Conservation (phyloP, 202 grass and related monocot species). For the Zizania palustris region DNA sequence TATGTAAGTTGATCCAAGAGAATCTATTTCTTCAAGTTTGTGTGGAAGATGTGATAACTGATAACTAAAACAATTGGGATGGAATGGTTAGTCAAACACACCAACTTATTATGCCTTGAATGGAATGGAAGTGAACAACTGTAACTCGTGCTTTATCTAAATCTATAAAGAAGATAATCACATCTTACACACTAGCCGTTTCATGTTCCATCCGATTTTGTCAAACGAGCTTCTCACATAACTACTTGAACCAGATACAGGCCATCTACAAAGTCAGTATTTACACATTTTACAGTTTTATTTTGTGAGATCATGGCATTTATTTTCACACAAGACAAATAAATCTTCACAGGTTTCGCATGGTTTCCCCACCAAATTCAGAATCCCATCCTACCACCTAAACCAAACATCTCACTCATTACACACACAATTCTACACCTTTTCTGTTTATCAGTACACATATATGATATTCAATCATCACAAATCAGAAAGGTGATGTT, state of each 20-base stretch:
- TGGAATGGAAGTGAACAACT: background rate
- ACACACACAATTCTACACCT: background rate
- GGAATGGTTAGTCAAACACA: background rate
- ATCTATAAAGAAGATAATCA: background rate
- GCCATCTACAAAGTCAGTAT: background rate
- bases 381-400: background rate
- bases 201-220: background rate
- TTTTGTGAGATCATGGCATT: background rate
- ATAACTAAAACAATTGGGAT: background rate
- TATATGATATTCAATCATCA: background rate
- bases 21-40: background rate
- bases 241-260: constrained; percentile 5
- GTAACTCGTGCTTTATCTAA: background rate
- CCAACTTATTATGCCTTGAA: background rate
- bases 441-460: background rate
- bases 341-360: background rate
- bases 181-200: background rate
- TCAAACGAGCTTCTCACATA: constrained; percentile 1
- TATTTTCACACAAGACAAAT: background rate
- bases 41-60: background rate
- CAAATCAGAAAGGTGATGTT: background rate
- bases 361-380: constrained; percentile 1
- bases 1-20: background rate
- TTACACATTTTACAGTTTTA: background rate
- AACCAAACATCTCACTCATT: background rate